Base-by-base conservation (phyloP, 306 rosid species). In the Heteromeles arbutifolia region DNA sequence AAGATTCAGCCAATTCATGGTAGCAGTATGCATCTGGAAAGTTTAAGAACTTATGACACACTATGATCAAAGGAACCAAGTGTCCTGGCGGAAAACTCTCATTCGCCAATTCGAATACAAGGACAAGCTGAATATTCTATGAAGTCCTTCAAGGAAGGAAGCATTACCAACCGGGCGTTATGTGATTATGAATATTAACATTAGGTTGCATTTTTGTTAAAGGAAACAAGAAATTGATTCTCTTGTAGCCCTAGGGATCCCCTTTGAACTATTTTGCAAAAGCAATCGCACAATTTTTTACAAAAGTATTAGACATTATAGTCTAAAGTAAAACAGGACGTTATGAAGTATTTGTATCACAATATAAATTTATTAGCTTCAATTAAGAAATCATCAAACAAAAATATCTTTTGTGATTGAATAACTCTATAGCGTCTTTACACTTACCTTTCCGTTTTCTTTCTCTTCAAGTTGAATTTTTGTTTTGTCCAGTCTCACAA, bases 391-490 rank as follows among this genome's bases (percentile, higher is more conserved):
- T 19, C 26, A 26, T 53, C 21, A 43, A 52, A 65, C 26, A 43
- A 50, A 29, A 57, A n/a, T 39, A n/a, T 39, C 9, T 11, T 22
- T 54, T 45, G 39, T 34, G 10, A 32, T 29, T 43, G 64, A 75
- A 39, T 17, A 24, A 37, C 39, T 76, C 57, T 41, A 12, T 26
- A 65, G 29, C 24, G 13, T 64, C 50, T 59, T 52, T 18, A 58
- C 31, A 64, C 66, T 41, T 84, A 87, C 90, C 88, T 82, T 67
- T 74, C 54, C 67, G 75, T 79, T 26, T 64, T 68, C 75, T 54
- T 74, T 80, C 79, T 71, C 77, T 62, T 65, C 65, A 52, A 87
- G 70, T 68, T 74, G 70, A 71, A 87, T 78, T 44, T 54, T 57
- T 63, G 56, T 71, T 70, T n/a, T 39, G 15, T 82, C 85, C 10